These are phyloP conservation scores for Plicaturopsis crispa DNA, from an alignment of 768 basidiomycete genomes.

Conservation along the genomic window DNA sequence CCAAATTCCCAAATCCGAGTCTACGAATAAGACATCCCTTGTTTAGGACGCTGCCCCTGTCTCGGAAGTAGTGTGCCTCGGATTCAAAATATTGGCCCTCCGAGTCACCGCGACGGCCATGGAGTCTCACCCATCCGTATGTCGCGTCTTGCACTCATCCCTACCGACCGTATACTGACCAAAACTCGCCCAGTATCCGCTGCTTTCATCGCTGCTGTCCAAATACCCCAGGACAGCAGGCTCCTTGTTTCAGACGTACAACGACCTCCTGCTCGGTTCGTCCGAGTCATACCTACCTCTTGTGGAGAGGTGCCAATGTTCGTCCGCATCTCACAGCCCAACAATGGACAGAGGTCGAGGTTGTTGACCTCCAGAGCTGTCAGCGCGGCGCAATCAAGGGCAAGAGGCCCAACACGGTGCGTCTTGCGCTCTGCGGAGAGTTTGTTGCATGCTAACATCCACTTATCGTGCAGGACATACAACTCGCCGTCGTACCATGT, in stretches of 20 bases:
- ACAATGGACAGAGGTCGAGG: conserved; percentile 58
- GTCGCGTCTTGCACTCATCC: too few relatives aligned
- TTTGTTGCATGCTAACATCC: too few relatives aligned
- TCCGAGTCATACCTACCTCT: too few relatives aligned
- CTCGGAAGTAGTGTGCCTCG: too few relatives aligned
- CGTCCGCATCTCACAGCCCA: conserved; percentile 40
- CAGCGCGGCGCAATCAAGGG: conserved; percentile 54
- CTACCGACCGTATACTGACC: too few relatives aligned
- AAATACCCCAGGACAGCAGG: conserved; percentile 61
- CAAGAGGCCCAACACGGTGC: conserved; percentile 43
- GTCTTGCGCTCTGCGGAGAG: conserved; percentile 13
- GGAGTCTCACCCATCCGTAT: too few relatives aligned
- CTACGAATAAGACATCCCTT: too few relatives aligned
- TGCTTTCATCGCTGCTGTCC: conserved; percentile 35
- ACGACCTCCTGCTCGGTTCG: conserved; percentile 60
- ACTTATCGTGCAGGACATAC: conserved; percentile 38
- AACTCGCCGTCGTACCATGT: conserved; percentile 57
- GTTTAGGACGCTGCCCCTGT: too few relatives aligned
- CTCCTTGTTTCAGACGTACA: conserved; percentile 67
- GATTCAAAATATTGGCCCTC: too few relatives aligned
- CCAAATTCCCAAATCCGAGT: too few relatives aligned
- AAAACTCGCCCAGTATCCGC: too few relatives aligned
- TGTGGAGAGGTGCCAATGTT: not conserved
- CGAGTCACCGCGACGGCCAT: too few relatives aligned
- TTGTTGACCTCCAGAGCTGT: conserved; percentile 52